These are phyloP conservation scores for Phialophora verrucosa DNA, from an alignment of 2,329 filamentous ascomycete genomes.

Conservation along the genomic window DNA sequence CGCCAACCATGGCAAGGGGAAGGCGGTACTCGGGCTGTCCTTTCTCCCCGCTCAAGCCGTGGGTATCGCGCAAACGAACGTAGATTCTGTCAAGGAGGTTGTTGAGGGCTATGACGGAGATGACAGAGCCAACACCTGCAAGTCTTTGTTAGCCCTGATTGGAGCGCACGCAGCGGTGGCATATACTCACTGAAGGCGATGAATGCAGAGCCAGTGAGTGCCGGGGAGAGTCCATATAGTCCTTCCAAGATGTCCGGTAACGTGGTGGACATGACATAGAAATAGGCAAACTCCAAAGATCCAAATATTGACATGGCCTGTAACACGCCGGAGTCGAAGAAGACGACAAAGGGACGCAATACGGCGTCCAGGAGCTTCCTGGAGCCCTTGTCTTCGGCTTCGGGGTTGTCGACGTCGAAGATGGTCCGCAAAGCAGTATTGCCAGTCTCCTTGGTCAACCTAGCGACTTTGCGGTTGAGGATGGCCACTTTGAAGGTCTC, in stretches of 20 bases:
- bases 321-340: slow-evolving; percentile 62
- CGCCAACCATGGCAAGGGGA: slow-evolving; percentile 55
- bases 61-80: slow-evolving; percentile 41
- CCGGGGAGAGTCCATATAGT: slow-evolving; percentile 41
- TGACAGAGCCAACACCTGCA: slow-evolving; percentile 39
- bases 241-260: slow-evolving; percentile 44
- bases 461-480: slow-evolving; percentile 41
- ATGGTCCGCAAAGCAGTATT: slow-evolving; percentile 37
- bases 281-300: slow-evolving; percentile 54
- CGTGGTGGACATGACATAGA: slow-evolving; percentile 53
- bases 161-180: too few relatives aligned
- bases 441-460: slow-evolving; percentile 42
- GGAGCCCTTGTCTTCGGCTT: slow-evolving; percentile 11
- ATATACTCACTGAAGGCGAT: slow-evolving; percentile 31
- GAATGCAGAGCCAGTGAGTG: slow-evolving; percentile 41
- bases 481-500: slow-evolving; percentile 45
- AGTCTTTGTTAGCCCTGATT: slow-evolving; percentile 2
- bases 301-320: slow-evolving; percentile 56
- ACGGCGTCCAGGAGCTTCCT: slow-evolving; percentile 50
- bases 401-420: slow-evolving; percentile 23
- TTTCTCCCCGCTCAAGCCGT: slow-evolving; percentile 27
- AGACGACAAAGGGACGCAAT: slow-evolving; percentile 62
- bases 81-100: slow-evolving; percentile 36
- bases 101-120: slow-evolving; percentile 38
- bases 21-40: slow-evolving; percentile 52